A percentile compares a stretch with the other conserved stretches of the same genome.
Conservation (phyloP, 371 early-diverging fungal species). For the Catenaria anguillulae region DNA sequence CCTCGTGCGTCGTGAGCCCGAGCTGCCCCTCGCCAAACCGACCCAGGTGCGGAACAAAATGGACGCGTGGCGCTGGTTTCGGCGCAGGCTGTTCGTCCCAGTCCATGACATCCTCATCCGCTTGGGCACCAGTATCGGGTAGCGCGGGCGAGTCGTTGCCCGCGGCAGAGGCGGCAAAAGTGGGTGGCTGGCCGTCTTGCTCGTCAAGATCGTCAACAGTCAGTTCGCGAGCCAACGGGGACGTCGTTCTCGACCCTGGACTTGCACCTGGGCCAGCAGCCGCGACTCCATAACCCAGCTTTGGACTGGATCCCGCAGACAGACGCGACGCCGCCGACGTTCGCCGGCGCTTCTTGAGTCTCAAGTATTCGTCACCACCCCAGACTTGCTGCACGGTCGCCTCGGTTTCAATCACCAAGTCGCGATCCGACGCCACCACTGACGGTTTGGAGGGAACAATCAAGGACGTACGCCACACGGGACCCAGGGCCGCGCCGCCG, state of each 20-base stretch:
- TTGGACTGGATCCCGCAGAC: too few relatives aligned
- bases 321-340: too few relatives aligned
- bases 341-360: not conserved
- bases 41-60: conserved; percentile 2
- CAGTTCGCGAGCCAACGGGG: too few relatives aligned
- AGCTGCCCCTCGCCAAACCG: conserved; percentile 4
- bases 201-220: too few relatives aligned
- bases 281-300: too few relatives aligned
- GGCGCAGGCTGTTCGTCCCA: not conserved
- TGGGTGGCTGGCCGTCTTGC: too few relatives aligned
- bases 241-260: too few relatives aligned
- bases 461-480: conserved; percentile 5
- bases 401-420: conserved; percentile 4
- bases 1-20: not conserved
- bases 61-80: not conserved
- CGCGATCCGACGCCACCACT: not conserved
- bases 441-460: not conserved
- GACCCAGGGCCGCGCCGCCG: conserved; percentile 3
- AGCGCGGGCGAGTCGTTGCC: not conserved
- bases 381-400: not conserved
- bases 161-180: too few relatives aligned
- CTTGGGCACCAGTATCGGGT: not conserved
- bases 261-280: too few relatives aligned
- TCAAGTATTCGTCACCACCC: not conserved
- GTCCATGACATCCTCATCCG: too few relatives aligned